phyloP scores from a whole-genome alignment of 148 eudicot species.

The Vaccinium vitisidaea region DNA sequence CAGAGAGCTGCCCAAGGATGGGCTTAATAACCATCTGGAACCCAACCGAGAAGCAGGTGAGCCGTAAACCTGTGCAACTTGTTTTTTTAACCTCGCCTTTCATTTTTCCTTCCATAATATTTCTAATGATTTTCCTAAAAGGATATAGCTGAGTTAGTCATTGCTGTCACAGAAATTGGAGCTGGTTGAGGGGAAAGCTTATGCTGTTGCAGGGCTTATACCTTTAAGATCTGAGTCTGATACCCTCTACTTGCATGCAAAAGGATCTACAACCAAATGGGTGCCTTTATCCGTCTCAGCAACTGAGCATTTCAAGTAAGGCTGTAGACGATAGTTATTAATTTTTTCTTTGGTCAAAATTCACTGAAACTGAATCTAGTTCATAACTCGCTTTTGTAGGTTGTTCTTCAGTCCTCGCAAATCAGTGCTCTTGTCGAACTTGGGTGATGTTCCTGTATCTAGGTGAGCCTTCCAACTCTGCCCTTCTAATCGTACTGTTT shows the following conservation, averaged over 20 bases:
- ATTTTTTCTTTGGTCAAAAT: not conserved
- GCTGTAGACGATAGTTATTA: not conserved
- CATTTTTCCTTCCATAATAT: not conserved
- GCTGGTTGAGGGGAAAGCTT: conserved; percentile 80
- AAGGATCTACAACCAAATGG: conserved; percentile 74
- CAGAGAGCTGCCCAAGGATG: conserved; percentile 30
- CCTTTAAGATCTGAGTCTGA: conserved; percentile 57
- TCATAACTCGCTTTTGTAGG: conserved; percentile 39
- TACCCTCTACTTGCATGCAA: conserved; percentile 74
- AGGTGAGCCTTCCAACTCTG: conserved; percentile 42
- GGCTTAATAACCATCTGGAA: conserved; percentile 95
- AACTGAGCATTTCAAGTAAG: conserved; percentile 57
- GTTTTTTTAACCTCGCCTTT: not conserved
- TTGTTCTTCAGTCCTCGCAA: conserved; percentile 75
- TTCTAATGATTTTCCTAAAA: not conserved
- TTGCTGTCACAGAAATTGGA: conserved; percentile 49
- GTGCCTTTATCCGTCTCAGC: conserved; percentile 48
- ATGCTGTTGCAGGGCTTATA: conserved; percentile 62
- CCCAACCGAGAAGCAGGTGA: conserved; percentile 83
- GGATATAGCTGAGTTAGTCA: conserved; percentile 2
- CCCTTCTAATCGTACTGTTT: conserved; percentile 16
- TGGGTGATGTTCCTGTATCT: conserved; percentile 67
- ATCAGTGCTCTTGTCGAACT: conserved; percentile 50
- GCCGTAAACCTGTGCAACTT: not conserved
- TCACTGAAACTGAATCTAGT: conserved; percentile 15